Evolutionary conservation across 2,329 filamentous ascomycete genomes (phyloP).

Genomic region (Basipetospora chlamydospora): DNA sequence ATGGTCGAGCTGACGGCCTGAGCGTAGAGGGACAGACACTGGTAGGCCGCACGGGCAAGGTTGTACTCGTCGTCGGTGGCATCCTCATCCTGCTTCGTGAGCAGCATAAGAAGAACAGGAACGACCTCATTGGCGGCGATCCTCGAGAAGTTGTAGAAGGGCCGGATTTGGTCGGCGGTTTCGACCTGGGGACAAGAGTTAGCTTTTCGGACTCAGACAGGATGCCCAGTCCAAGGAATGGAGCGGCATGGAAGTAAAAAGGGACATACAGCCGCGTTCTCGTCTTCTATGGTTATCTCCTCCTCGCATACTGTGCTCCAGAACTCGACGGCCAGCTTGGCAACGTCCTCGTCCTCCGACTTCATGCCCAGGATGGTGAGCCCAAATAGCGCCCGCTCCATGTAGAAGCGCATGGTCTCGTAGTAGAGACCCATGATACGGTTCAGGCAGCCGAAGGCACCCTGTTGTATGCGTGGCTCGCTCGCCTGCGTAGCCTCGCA

Average conservation of each 20-base stretch:
- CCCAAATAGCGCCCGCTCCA: slow-evolving; percentile 98
- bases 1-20: slow-evolving; percentile 78
- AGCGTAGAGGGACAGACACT: slow-evolving; percentile 88
- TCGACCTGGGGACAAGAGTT: slow-evolving; percentile 35
- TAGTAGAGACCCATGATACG: slow-evolving; percentile 98
- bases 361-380: slow-evolving; percentile 98
- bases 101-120: slow-evolving; percentile 72
- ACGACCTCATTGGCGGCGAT: slow-evolving; percentile 91
- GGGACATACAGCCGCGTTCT: slow-evolving; percentile 57
- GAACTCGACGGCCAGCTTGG: slow-evolving; percentile 96
- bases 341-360: slow-evolving; percentile 91
- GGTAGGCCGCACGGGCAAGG: slow-evolving; percentile 84
- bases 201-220: slow-evolving; percentile 4
- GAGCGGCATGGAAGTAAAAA: neutral
- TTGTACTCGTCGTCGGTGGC: slow-evolving; percentile 97
- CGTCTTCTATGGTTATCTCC: slow-evolving; percentile 94
- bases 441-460: slow-evolving; percentile 93
- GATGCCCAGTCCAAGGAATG: no score
- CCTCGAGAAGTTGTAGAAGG: slow-evolving; percentile 90
- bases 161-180: slow-evolving; percentile 68
- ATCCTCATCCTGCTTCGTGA: slow-evolving; percentile 97
- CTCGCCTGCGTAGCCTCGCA: slow-evolving; percentile 95
- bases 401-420: slow-evolving; percentile 99
- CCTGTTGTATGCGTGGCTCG: slow-evolving; percentile 84
- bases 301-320: slow-evolving; percentile 99